These are phyloP conservation scores for Mycena amicta DNA, from an alignment of 768 basidiomycete genomes.

Conservation along the genomic window DNA sequence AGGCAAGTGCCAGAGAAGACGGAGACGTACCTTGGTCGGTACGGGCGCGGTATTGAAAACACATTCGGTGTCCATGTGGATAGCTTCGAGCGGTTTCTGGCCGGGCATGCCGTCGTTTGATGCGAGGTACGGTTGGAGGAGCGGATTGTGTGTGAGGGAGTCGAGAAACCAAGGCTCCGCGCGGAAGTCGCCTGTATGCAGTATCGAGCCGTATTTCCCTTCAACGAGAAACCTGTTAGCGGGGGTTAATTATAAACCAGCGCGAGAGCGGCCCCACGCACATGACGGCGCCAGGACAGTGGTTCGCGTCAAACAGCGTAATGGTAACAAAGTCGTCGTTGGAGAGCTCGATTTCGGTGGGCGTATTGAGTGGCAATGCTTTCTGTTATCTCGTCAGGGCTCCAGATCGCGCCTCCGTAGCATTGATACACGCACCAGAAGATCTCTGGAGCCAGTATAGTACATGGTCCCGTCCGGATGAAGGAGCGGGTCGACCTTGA, in stretches of 20 bases:
- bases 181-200: conserved; percentile 94
- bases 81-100: conserved; percentile 60
- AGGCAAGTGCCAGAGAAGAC: neutral
- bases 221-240: conserved; percentile 90
- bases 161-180: conserved; percentile 84
- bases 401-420: neutral
- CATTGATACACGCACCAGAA: conserved; percentile 51
- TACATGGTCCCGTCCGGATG: conserved; percentile 49
- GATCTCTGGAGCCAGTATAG: conserved; percentile 61
- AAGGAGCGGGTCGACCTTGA: conserved; percentile 57
- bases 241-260: too few relatives aligned
- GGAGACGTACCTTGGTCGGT: conserved; percentile 57
- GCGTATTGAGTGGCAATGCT: conserved; percentile 61
- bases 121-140: conserved; percentile 71
- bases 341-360: conserved; percentile 61
- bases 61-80: conserved; percentile 83
- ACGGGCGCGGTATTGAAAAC: conserved; percentile 54
- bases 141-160: conserved; percentile 66
- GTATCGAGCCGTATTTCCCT: conserved; percentile 64
- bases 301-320: conserved; percentile 88
- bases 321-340: conserved; percentile 63
- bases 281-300: conserved; percentile 95
- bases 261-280: too few relatives aligned
- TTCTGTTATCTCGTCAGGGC: conserved; percentile 42
- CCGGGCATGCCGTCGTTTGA: conserved; percentile 21